These are phyloP conservation scores for Solanum hybrid DNA, from an alignment of 305 asterid genomes.

Conservation along the genomic window DNA sequence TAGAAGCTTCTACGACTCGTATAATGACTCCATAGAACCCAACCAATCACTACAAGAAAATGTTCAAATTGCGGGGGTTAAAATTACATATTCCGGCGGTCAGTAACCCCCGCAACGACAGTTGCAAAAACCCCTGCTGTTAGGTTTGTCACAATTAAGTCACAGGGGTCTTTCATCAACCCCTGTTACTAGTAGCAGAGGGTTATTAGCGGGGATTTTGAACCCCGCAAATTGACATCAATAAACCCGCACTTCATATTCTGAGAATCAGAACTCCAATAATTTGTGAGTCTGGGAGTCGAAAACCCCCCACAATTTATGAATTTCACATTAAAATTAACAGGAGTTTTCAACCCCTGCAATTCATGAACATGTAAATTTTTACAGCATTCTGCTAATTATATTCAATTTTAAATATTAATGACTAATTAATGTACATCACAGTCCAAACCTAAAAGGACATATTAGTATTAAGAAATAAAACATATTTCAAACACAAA, in stretches of 20 bases:
- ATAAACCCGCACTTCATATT: not conserved
- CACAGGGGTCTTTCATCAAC: not conserved
- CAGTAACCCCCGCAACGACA: too few species aligned
- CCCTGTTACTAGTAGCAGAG: not conserved
- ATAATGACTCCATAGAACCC: not conserved
- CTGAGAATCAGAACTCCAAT: not conserved
- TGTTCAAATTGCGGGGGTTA: too few species aligned
- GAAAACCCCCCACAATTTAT: not conserved
- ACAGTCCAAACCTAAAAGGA: too few species aligned
- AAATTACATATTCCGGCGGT: too few species aligned
- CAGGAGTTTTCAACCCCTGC: not conserved
- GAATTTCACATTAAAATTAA: not conserved
- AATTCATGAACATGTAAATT: not conserved
- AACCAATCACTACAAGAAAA: too few species aligned
- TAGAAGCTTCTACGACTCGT: not conserved
- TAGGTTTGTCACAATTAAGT: not conserved
- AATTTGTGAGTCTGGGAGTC: not conserved
- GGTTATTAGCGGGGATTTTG: not conserved
- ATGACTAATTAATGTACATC: too few species aligned
- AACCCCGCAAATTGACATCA: not conserved
- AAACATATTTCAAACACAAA: not conserved
- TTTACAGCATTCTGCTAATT: too few species aligned
- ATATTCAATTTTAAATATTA: too few species aligned
- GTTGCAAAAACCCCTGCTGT: not conserved
- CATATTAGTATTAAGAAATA: too few species aligned